Evolutionary conservation across 768 basidiomycete species (phyloP).

Genomic region (Russula sp.): DNA sequence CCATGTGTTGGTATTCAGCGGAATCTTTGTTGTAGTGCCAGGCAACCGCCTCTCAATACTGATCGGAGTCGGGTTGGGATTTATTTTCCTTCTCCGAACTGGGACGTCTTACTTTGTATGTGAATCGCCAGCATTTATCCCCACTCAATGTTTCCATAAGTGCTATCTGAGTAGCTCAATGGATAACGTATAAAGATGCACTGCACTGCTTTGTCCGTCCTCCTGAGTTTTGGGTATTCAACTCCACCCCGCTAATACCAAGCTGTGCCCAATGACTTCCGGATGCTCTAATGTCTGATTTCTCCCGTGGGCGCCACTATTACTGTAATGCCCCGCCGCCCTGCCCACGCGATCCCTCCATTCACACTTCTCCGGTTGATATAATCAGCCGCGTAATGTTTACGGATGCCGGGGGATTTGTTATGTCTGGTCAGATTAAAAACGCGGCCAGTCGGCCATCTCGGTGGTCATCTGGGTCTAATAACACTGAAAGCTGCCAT

Average conservation of each 20-base stretch:
- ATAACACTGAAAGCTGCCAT: not conserved
- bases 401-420: not conserved
- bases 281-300: not conserved
- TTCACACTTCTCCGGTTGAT: not conserved
- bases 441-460: not conserved
- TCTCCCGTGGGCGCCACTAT: no score
- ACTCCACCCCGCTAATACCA: not conserved
- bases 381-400: not conserved
- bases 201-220: not conserved
- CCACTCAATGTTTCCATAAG: constrained; percentile 12
- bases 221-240: not conserved
- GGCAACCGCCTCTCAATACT: constrained; percentile 31
- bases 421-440: not conserved
- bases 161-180: not conserved
- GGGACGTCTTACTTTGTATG: not conserved
- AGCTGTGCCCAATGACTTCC: not conserved
- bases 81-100: not conserved
- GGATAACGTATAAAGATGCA: not conserved
- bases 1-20: not conserved
- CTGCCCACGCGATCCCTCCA: not conserved
- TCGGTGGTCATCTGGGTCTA: not conserved
- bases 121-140: constrained; percentile 5
- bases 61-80: not conserved
- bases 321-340: not conserved
- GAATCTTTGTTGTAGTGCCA: constrained; percentile 22